Evolutionary conservation across 352 stramenopile species (phyloP).

Genomic region (Plasmopara halstedii): DNA sequence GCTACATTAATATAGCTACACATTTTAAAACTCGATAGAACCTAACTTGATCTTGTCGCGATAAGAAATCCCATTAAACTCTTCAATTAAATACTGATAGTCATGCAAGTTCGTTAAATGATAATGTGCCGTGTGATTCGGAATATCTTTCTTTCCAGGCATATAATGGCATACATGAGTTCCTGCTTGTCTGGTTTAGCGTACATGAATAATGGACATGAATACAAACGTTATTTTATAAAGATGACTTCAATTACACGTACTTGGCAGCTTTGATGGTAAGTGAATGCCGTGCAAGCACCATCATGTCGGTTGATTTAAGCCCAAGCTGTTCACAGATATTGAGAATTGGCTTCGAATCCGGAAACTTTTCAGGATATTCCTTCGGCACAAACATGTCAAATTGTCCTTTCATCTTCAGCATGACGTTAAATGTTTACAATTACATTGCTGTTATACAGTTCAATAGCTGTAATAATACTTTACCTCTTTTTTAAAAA

Average conservation of each 20-base stretch:
- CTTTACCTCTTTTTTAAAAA: slow-evolving; percentile 59
- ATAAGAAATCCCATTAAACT: slow-evolving; percentile 75
- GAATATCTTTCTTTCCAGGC: slow-evolving; percentile 48
- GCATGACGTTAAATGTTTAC: neutral
- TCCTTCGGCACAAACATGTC: slow-evolving; percentile 43
- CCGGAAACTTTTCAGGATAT: slow-evolving; percentile 39
- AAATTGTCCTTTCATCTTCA: slow-evolving; percentile 61
- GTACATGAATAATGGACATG: too few species aligned
- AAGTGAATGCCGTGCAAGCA: slow-evolving; percentile 41
- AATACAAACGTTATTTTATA: neutral
- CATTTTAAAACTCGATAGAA: slow-evolving; percentile 29
- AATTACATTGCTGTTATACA: neutral
- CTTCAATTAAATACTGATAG: slow-evolving; percentile 62
- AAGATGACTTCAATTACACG: too few species aligned
- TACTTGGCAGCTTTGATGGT: slow-evolving; percentile 66
- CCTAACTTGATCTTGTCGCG: slow-evolving; percentile 35
- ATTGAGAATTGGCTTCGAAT: slow-evolving; percentile 34
- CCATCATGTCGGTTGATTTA: slow-evolving; percentile 42
- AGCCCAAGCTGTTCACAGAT: slow-evolving; percentile 51
- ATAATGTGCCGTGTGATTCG: slow-evolving; percentile 72
- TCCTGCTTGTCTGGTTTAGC: slow-evolving; percentile 30
- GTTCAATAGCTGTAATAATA: neutral
- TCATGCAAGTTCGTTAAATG: slow-evolving; percentile 48
- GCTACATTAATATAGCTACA: slow-evolving; percentile 10
- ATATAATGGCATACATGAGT: slow-evolving; percentile 62